A percentile compares a stretch with the other conserved stretches of the same genome.
These are phyloP conservation scores for Taiwanofungus camphoratus DNA, from an alignment of 1,284 basidiomycete genomes.

Conservation along the genomic window DNA sequence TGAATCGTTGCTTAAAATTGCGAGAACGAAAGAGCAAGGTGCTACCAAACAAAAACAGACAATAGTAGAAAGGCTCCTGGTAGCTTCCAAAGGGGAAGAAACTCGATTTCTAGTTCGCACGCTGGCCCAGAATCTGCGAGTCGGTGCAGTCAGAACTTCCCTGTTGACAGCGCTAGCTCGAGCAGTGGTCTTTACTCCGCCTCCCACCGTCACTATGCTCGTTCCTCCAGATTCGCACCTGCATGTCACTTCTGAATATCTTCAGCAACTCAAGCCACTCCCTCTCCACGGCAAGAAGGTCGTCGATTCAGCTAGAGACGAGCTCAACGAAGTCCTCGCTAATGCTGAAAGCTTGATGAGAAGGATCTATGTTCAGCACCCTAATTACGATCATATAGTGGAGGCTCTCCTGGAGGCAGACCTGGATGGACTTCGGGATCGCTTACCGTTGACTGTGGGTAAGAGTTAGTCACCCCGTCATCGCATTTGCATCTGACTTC, in stretches of 20 bases:
- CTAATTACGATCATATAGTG: conserved; percentile 81
- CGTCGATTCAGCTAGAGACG: conserved; percentile 38
- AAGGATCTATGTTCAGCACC: conserved; percentile 82
- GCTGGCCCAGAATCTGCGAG: conserved; percentile 77
- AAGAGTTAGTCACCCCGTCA: conserved; percentile 21
- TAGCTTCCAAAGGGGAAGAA: conserved; percentile 85
- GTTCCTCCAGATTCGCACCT: conserved; percentile 27
- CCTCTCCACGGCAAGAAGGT: conserved; percentile 35
- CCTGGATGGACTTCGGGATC: conserved; percentile 53
- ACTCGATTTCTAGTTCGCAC: conserved; percentile 80
- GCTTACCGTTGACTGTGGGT: conserved; percentile 77
- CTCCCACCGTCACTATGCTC: conserved; percentile 22
- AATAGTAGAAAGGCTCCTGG: conserved; percentile 77
- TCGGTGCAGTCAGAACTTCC: conserved; percentile 83
- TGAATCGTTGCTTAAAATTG: conserved; percentile 58
- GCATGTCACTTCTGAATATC: conserved; percentile 33
- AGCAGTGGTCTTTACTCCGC: conserved; percentile 65
- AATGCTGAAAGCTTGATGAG: conserved; percentile 63
- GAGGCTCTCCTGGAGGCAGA: conserved; percentile 59
- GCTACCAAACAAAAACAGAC: conserved; percentile 74
- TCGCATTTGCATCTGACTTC: background rate
- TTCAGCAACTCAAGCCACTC: conserved; percentile 34
- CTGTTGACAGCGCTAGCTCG: conserved; percentile 81
- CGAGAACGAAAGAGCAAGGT: conserved; percentile 65
- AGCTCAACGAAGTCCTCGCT: conserved; percentile 42